Percentiles rank a stretch among this genome's conserved stretches.
Evolutionary conservation across 129 eudicot genomes (phyloP).

Genomic region (Flaveria linearis): DNA sequence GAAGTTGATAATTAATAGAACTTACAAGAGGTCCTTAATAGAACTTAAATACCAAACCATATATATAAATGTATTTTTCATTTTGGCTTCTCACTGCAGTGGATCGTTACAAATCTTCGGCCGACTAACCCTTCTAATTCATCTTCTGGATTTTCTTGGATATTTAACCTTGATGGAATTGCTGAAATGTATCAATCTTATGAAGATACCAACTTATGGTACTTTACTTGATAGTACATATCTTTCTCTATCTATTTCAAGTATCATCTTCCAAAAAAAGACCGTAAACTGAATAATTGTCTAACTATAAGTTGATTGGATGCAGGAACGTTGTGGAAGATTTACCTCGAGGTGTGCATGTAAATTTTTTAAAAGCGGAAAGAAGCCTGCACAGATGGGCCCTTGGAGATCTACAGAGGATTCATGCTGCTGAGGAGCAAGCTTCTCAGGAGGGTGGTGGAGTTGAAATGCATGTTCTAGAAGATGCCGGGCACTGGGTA

Average conservation of each 20-base stretch:
- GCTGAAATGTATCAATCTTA: constrained; percentile 90
- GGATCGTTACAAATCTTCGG: constrained; percentile 91
- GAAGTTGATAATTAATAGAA: constrained; percentile 22
- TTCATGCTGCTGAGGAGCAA: constrained; percentile 90
- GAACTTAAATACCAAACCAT: constrained; percentile 17
- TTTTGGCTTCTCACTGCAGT: constrained; percentile 49
- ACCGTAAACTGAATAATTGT: background rate
- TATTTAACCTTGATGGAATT: constrained; percentile 81
- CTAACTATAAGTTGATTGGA: background rate
- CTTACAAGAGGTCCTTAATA: constrained; percentile 91
- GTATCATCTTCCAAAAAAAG: background rate
- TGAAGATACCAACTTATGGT: constrained; percentile 92
- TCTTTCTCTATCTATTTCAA: background rate
- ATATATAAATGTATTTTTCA: constrained; percentile 4
- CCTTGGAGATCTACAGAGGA: constrained; percentile 86
- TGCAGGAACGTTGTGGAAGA: constrained; percentile 90
- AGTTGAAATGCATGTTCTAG: constrained; percentile 96
- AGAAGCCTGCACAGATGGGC: constrained; percentile 98
- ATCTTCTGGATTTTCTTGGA: constrained; percentile 70
- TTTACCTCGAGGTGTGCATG: constrained; percentile 89
- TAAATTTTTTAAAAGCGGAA: constrained; percentile 84
- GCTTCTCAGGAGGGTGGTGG: constrained; percentile 95
- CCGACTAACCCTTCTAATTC: constrained; percentile 48
- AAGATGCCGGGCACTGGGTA: constrained; percentile 86
- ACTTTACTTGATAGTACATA: constrained; percentile 13